A percentile compares a stretch with the other conserved stretches of the same genome.
phyloP scores from a whole-genome alignment of 2,329 filamentous ascomycete species.

The Talaromyces piceae region DNA sequence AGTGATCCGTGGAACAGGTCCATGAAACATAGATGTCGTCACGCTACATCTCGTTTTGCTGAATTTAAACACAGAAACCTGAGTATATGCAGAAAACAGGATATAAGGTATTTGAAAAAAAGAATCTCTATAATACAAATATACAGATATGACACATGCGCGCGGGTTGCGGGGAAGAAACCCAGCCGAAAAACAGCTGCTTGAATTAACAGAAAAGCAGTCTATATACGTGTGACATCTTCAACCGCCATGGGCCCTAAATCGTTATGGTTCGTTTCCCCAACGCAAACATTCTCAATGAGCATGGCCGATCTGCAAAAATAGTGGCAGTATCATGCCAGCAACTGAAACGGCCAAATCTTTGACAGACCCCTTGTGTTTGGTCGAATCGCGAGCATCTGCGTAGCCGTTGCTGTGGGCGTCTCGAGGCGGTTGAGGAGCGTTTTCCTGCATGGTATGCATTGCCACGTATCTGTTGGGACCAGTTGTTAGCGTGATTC shows the following conservation, averaged over 20 bases:
- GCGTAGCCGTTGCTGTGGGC: conserved; percentile 35
- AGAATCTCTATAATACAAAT: background rate
- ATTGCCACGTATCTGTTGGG: conserved; percentile 78
- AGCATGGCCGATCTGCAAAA: conserved; percentile 42
- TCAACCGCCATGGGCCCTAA: background rate
- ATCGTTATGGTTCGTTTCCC: background rate
- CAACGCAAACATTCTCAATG: conserved; percentile 23
- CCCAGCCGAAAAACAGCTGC: background rate
- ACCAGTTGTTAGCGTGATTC: conserved; percentile 12
- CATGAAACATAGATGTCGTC: background rate
- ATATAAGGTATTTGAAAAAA: background rate
- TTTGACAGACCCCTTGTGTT: conserved; percentile 35
- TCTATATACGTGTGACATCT: background rate
- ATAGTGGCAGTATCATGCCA: conserved; percentile 41
- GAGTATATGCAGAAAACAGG: background rate
- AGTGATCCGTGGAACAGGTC: background rate
- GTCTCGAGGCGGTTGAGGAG: conserved; percentile 20
- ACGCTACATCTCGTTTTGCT: background rate
- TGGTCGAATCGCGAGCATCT: conserved; percentile 30
- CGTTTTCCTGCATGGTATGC: conserved; percentile 87
- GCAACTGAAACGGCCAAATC: conserved; percentile 41
- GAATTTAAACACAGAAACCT: background rate
- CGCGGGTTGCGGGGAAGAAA: background rate
- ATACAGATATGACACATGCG: background rate
- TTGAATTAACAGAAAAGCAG: background rate